These are phyloP conservation scores for Ceratocystis papillata DNA, from an alignment of 2,329 filamentous ascomycete species.

Conservation along the genomic window DNA sequence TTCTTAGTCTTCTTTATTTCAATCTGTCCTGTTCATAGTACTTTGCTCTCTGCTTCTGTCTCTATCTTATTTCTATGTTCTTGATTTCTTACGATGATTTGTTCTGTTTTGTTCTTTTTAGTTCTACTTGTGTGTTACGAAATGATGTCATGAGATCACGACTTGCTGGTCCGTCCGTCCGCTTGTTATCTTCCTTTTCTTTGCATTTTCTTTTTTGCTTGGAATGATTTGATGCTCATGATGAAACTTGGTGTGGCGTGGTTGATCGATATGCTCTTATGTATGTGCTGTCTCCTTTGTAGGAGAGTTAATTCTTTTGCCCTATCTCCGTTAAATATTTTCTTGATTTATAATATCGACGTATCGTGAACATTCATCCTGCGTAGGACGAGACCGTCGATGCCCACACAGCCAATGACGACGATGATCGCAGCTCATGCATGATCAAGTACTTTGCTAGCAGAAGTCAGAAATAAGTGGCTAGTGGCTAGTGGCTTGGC, in stretches of 20 bases:
- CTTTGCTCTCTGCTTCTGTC: slow-evolving; percentile 7
- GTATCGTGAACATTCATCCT: too few species aligned
- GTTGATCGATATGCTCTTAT: neutral
- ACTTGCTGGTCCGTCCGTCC: neutral
- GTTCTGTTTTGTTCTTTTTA: neutral
- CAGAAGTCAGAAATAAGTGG: too few species aligned
- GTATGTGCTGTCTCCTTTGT: neutral
- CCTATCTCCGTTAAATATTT: neutral
- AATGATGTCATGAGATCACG: slow-evolving; percentile 10
- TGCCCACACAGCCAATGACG: too few species aligned
- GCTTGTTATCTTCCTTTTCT: too few species aligned
- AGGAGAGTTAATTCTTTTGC: neutral
- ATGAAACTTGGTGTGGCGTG: neutral
- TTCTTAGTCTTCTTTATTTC: neutral
- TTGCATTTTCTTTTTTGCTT: neutral
- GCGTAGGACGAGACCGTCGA: too few species aligned
- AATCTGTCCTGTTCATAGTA: slow-evolving; percentile 5
- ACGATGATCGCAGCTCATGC: too few species aligned
- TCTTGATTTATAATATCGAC: too few species aligned
- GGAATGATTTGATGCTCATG: neutral
- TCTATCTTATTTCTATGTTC: neutral
- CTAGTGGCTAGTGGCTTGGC: too few species aligned
- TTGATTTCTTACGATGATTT: too few species aligned
- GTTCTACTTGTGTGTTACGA: neutral
- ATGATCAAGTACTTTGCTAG: too few species aligned